These are phyloP conservation scores for Dovyalis caffra DNA, from an alignment of 345 rosid genomes.

Conservation along the genomic window DNA sequence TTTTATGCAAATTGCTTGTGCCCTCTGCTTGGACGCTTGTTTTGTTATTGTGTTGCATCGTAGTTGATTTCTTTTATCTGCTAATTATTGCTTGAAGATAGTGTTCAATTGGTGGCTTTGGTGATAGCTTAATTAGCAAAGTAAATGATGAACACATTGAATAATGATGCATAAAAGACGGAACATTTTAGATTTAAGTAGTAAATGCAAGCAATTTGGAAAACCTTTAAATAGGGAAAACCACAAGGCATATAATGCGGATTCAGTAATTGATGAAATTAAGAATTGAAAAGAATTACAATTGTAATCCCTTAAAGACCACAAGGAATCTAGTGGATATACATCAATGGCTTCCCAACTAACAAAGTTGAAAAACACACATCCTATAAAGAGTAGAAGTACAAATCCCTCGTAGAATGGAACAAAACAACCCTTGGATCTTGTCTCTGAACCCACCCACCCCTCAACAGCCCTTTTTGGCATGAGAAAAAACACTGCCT, in stretches of 20 bases:
- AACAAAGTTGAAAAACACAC: too few species aligned
- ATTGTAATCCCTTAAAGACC: too few species aligned
- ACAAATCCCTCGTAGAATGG: neutral
- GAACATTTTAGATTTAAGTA: neutral
- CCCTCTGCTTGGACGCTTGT: neutral
- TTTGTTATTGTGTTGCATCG: neutral
- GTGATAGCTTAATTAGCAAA: neutral
- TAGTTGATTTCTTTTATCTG: neutral
- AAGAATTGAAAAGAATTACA: neutral
- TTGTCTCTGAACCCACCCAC: neutral
- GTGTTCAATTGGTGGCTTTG: neutral
- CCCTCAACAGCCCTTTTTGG: neutral
- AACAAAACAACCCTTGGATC: neutral
- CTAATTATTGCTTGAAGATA: neutral
- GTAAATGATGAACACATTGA: neutral
- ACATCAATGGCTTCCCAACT: too few species aligned
- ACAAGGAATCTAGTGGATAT: too few species aligned
- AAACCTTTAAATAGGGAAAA: neutral
- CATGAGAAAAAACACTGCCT: neutral
- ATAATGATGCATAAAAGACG: neutral
- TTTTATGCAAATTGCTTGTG: neutral
- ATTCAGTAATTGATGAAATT: neutral
- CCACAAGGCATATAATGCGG: neutral
- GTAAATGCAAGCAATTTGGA: neutral
- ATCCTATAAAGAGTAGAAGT: neutral